phyloP scores from a whole-genome alignment of 768 basidiomycete species.

The Tulasnella sp. region DNA sequence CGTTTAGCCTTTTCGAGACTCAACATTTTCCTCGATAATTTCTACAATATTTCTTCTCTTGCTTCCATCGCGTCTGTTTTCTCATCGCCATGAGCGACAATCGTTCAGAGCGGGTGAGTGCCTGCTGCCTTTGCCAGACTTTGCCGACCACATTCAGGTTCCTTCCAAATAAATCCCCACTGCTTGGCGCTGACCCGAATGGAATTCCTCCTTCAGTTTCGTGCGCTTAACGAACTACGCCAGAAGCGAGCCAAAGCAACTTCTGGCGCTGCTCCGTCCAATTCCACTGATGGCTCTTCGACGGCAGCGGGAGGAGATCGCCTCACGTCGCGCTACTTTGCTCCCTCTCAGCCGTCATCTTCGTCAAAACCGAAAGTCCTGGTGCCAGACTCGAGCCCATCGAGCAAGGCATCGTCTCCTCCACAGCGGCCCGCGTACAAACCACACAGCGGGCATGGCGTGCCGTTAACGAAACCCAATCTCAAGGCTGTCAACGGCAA shows the following conservation, averaged over 20 bases:
- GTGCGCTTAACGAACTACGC: slow-evolving; percentile 19
- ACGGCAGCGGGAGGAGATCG: slow-evolving; percentile 18
- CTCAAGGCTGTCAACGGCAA: slow-evolving; percentile 34
- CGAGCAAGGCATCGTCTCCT: slow-evolving; percentile 40
- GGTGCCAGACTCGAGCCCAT: slow-evolving; percentile 73
- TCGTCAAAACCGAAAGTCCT: slow-evolving; percentile 42
- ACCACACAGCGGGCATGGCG: slow-evolving; percentile 42
- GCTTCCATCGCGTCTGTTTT: background rate
- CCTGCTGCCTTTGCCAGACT: background rate
- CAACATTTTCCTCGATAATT: background rate
- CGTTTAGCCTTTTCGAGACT: background rate
- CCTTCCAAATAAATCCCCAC: background rate
- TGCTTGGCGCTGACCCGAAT: background rate
- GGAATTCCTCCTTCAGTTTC: slow-evolving; percentile 10
- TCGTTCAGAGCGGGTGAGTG: slow-evolving; percentile 16
- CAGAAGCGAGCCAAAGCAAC: slow-evolving; percentile 19
- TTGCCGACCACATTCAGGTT: slow-evolving; percentile 6
- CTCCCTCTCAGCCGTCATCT: slow-evolving; percentile 44
- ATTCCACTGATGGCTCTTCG: slow-evolving; percentile 13
- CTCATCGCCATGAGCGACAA: background rate
- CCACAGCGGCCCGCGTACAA: slow-evolving; percentile 43
- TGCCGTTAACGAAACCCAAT: slow-evolving; percentile 42
- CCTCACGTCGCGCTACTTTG: slow-evolving; percentile 58
- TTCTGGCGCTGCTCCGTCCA: slow-evolving; percentile 11
- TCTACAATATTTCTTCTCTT: background rate